phyloP scores from a whole-genome alignment of 2,329 filamentous ascomycete species.

The Trichoderma afroharzianum region DNA sequence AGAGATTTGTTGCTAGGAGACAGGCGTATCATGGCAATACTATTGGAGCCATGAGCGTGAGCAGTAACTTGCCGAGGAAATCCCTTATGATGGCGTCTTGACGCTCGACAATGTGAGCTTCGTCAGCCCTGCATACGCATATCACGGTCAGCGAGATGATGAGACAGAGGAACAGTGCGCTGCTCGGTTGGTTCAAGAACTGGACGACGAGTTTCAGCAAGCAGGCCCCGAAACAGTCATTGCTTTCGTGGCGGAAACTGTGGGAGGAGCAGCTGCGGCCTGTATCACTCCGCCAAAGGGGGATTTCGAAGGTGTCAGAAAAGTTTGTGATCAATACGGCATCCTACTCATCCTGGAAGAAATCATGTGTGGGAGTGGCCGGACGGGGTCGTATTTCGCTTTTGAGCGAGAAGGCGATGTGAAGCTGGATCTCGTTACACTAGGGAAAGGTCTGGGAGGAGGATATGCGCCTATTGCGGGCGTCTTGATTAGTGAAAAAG shows the following conservation, averaged over 20 bases:
- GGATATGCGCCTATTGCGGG: slow-evolving; percentile 62
- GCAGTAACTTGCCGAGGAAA: slow-evolving; percentile 58
- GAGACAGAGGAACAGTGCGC: slow-evolving; percentile 61
- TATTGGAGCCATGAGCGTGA: slow-evolving; percentile 60
- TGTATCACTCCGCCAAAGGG: slow-evolving; percentile 63
- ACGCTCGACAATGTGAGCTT: slow-evolving; percentile 46
- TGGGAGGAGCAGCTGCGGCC: slow-evolving; percentile 65
- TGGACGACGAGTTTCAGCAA: slow-evolving; percentile 63
- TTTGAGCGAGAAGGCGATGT: slow-evolving; percentile 57
- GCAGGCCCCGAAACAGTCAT: slow-evolving; percentile 64
- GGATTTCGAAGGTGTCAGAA: slow-evolving; percentile 66
- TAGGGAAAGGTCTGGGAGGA: slow-evolving; percentile 64
- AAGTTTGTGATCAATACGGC: slow-evolving; percentile 67
- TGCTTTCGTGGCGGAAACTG: slow-evolving; percentile 69
- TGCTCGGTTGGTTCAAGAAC: slow-evolving; percentile 55
- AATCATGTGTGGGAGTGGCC: slow-evolving; percentile 66
- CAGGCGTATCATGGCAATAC: slow-evolving; percentile 50
- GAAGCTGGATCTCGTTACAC: slow-evolving; percentile 59
- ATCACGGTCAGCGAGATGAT: slow-evolving; percentile 48
- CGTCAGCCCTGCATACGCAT: slow-evolving; percentile 65
- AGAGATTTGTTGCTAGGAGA: slow-evolving; percentile 39
- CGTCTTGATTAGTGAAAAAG: slow-evolving; percentile 50
- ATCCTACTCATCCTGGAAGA: slow-evolving; percentile 77
- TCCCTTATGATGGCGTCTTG: slow-evolving; percentile 50
- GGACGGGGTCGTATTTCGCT: slow-evolving; percentile 56